A percentile compares a stretch with the other conserved stretches of the same genome.
phyloP scores from a whole-genome alignment of 192 early-diverging fungal genomes.

The Diversispora epigaea region DNA sequence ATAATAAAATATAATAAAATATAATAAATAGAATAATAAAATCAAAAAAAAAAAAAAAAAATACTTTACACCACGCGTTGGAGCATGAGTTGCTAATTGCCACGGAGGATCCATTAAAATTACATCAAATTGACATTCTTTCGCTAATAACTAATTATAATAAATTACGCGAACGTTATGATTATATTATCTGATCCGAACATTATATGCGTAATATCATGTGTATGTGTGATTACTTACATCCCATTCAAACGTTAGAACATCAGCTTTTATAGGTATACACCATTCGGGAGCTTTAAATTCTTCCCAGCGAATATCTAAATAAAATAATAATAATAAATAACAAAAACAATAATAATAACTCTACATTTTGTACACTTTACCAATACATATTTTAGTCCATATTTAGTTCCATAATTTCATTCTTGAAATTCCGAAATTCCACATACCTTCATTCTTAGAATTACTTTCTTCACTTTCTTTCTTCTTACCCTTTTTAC shows the following conservation, averaged over 20 bases:
- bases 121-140: conserved; percentile 87
- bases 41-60: not conserved
- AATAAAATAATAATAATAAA: too few species aligned
- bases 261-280: conserved; percentile 92
- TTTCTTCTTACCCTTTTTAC: conserved; percentile 27
- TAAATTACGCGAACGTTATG: not conserved
- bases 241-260: conserved; percentile 95
- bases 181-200: not conserved
- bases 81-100: conserved; percentile 92
- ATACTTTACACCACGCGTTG: conserved; percentile 77
- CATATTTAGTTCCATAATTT: not conserved
- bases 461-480: conserved; percentile 7
- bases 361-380: not conserved
- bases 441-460: not conserved
- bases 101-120: conserved; percentile 96
- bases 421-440: not conserved
- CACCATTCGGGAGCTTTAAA: conserved; percentile 92
- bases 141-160: conserved; percentile 58
- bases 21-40: not conserved
- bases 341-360: not conserved
- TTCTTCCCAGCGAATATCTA: conserved; percentile 57
- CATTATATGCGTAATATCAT: not conserved
- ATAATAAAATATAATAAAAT: not conserved
- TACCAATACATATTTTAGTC: conserved; percentile 37
- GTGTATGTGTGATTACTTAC: conserved; percentile 39